These are phyloP conservation scores for Rubia yunnanensis DNA, from an alignment of 257 asterid genomes.

Conservation along the genomic window DNA sequence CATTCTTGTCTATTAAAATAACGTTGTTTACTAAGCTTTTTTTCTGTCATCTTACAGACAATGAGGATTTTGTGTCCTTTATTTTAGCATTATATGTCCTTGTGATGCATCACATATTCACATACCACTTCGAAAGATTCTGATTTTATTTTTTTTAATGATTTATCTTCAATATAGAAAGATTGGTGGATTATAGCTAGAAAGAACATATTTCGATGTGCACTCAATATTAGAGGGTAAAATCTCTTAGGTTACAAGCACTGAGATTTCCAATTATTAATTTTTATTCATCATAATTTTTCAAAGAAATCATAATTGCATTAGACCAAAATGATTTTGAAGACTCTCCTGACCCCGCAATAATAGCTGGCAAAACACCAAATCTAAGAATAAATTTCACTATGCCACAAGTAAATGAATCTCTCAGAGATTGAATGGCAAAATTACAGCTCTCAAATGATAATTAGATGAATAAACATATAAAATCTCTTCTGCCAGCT, in stretches of 20 bases:
- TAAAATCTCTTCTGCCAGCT: background rate
- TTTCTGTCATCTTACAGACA: background rate
- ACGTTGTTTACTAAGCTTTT: slow-evolving; percentile 13
- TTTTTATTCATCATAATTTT: background rate
- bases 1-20: background rate
- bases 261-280: background rate
- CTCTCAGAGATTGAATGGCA: background rate
- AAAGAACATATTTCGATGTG: no score
- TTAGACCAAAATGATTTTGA: background rate
- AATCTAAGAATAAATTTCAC: background rate
- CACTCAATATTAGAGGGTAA: no score
- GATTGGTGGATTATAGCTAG: no score
- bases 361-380: background rate
- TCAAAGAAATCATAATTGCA: background rate
- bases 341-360: background rate
- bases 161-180: no score
- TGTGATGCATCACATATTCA: background rate
- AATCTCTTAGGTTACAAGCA: no score
- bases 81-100: background rate
- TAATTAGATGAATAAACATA: background rate
- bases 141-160: no score
- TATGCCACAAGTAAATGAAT: background rate
- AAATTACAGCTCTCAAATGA: background rate
- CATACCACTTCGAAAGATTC: no score
- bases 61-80: background rate